These are phyloP conservation scores for Malus sylvestris DNA, from an alignment of 306 rosid genomes.

Conservation along the genomic window DNA sequence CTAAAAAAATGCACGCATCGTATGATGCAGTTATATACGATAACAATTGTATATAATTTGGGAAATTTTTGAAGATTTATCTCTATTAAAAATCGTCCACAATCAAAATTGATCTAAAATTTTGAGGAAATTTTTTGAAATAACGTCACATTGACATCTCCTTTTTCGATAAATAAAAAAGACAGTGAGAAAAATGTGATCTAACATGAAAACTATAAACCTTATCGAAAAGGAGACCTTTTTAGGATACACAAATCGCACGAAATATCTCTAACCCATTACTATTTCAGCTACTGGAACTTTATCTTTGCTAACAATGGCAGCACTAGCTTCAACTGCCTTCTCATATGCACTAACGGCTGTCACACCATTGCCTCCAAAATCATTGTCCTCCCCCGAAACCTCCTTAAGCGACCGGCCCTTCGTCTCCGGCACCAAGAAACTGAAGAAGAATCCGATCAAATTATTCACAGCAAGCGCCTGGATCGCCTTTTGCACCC, in stretches of 20 bases:
- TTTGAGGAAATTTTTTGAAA: no score
- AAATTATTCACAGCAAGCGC: conserved; percentile 7
- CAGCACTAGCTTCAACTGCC: not conserved
- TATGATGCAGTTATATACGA: no score
- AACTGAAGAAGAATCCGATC: not conserved
- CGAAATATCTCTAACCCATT: not conserved
- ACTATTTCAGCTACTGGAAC: not conserved
- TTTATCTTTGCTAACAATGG: conserved; percentile 21
- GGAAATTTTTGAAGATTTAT: not conserved
- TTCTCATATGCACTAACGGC: conserved; percentile 14
- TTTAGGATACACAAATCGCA: not conserved
- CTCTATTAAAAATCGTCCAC: not conserved
- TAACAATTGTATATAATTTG: no score
- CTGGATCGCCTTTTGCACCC: conserved; percentile 14
- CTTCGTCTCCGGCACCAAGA: conserved; percentile 10
- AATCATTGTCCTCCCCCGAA: conserved; percentile 4
- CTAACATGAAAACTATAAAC: not conserved
- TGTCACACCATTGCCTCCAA: not conserved
- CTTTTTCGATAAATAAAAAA: no score
- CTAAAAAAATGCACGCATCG: no score
- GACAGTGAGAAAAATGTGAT: not conserved
- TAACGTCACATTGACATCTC: no score
- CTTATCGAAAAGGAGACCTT: not conserved
- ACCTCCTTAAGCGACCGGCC: conserved; percentile 16
- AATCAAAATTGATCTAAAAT: not conserved